Percentiles rank a stretch among this genome's conserved stretches.
phyloP scores from a whole-genome alignment of 345 rosid species.

The Cardamine occulta region DNA sequence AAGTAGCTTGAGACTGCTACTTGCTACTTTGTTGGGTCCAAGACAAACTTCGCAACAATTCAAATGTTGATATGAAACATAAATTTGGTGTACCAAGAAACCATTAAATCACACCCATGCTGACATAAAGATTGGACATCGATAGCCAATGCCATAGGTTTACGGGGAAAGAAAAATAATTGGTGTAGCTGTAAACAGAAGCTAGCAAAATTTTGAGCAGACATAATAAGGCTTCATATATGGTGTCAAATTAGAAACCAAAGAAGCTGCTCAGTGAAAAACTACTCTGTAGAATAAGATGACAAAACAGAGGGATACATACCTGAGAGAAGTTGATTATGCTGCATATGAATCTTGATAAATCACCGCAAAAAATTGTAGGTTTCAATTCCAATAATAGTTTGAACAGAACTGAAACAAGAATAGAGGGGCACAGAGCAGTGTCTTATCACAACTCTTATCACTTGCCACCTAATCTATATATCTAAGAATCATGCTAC shows the following conservation, averaged over 20 bases:
- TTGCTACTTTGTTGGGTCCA: conserved; percentile 2
- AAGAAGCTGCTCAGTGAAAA: conserved; percentile 3
- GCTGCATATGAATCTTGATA: conserved; percentile 32
- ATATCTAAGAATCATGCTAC: conserved; percentile 28
- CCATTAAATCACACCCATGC: background rate
- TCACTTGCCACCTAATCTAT: conserved; percentile 26
- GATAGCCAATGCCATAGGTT: background rate
- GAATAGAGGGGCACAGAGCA: conserved; percentile 22
- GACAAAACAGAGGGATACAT: conserved; percentile 21
- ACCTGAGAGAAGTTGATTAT: conserved; percentile 25
- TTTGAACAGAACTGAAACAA: conserved; percentile 30
- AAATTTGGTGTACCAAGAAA: background rate
- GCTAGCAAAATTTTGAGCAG: background rate
- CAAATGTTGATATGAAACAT: background rate
- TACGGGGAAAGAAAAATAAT: background rate
- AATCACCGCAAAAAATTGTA: conserved; percentile 17
- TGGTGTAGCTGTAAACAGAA: background rate
- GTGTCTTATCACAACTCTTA: conserved; percentile 38
- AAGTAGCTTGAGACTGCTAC: background rate
- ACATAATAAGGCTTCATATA: background rate
- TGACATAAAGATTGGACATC: background rate
- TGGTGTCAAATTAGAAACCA: background rate
- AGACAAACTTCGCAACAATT: background rate
- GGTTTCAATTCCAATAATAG: conserved; percentile 29
- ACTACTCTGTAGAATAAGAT: conserved; percentile 18